phyloP scores from a whole-genome alignment of 805 yeast genomes.

The Priceomyces medius region DNA sequence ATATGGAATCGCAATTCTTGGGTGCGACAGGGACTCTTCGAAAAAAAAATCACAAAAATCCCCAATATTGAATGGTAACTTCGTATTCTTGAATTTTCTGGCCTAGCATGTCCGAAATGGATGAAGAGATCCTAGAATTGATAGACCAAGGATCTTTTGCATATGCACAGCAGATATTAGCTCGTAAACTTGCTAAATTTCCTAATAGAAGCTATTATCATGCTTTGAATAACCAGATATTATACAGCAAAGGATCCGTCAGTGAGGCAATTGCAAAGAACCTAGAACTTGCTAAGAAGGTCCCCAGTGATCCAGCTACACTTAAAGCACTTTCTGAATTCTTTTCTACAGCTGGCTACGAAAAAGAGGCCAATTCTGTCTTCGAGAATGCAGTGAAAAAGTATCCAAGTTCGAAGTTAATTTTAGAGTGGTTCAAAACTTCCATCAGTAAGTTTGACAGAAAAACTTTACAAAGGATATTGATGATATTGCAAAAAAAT shows the following conservation, averaged over 20 bases:
- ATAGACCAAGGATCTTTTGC: conserved; percentile 54
- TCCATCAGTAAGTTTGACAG: conserved; percentile 49
- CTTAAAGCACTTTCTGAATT: conserved; percentile 47
- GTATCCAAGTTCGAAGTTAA: conserved; percentile 49
- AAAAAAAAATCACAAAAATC: too few relatives aligned
- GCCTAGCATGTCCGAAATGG: conserved; percentile 19
- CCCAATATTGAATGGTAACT: neutral
- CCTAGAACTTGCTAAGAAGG: conserved; percentile 26
- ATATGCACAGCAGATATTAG: conserved; percentile 50
- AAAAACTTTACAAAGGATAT: conserved; percentile 51
- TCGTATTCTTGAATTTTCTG: too few relatives aligned
- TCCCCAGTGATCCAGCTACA: conserved; percentile 57
- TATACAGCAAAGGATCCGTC: conserved; percentile 31
- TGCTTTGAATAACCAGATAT: conserved; percentile 42
- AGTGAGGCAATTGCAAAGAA: conserved; percentile 33
- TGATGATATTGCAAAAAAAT: conserved; percentile 42
- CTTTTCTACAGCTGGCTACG: conserved; percentile 36
- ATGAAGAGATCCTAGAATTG: conserved; percentile 36
- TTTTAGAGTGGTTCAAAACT: conserved; percentile 57
- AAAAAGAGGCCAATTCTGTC: conserved; percentile 42
- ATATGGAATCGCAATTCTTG: too few relatives aligned
- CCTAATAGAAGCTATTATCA: conserved; percentile 59
- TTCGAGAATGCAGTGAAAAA: conserved; percentile 60
- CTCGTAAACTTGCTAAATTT: conserved; percentile 47
- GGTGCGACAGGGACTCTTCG: too few relatives aligned